Percentiles rank a stretch among this genome's conserved stretches.
phyloP scores from a whole-genome alignment of 495 filamentous ascomycete species.

The Viridothelium virens region DNA sequence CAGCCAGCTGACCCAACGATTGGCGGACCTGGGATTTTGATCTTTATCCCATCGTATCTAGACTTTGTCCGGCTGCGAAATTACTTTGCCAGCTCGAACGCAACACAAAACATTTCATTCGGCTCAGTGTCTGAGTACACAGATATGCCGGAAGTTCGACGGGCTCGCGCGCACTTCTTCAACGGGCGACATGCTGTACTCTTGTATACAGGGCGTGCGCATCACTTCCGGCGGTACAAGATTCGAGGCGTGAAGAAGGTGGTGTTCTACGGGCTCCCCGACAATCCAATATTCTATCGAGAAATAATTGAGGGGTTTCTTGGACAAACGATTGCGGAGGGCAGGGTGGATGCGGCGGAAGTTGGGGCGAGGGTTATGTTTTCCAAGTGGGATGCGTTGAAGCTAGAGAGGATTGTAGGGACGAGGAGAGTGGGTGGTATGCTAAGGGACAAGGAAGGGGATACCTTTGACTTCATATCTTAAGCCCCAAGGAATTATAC shows the following conservation, averaged over 20 bases:
- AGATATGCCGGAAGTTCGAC: conserved; percentile 60
- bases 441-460: conserved; percentile 67
- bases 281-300: conserved; percentile 80
- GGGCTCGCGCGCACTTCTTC: conserved; percentile 81
- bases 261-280: conserved; percentile 79
- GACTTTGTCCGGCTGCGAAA: conserved; percentile 92
- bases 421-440: conserved; percentile 59
- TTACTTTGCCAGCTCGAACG: conserved; percentile 68
- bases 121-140: conserved; percentile 86
- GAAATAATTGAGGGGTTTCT: conserved; percentile 74
- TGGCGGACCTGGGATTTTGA: conserved; percentile 51
- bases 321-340: conserved; percentile 47
- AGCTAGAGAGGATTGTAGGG: conserved; percentile 83
- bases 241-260: conserved; percentile 72
- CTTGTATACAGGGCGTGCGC: conserved; percentile 84
- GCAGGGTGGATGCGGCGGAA: conserved; percentile 31
- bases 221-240: conserved; percentile 83
- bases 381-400: conserved; percentile 79
- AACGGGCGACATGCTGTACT: conserved; percentile 72
- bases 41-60: conserved; percentile 87
- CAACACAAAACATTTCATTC: conserved; percentile 64
- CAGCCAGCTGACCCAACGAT: conserved; percentile 34
- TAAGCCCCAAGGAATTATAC: neutral
- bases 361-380: conserved; percentile 62
- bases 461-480: conserved; percentile 80